Evolutionary conservation across 2,329 filamentous ascomycete genomes (phyloP).

Genomic region (Sporothrix pseudoabietina): DNA sequence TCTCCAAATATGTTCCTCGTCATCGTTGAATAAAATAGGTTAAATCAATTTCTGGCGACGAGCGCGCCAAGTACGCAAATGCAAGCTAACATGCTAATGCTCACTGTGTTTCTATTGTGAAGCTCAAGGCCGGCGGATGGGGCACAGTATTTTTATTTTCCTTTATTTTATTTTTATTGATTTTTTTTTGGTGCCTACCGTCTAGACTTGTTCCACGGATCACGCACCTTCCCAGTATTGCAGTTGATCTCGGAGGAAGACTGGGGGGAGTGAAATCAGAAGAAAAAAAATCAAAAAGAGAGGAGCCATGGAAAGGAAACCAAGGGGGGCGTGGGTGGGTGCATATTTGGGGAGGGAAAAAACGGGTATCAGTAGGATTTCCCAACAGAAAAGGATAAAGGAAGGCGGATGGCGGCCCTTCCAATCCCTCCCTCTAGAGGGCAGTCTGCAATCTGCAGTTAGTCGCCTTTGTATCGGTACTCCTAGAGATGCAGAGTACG

Average conservation of each 20-base stretch:
- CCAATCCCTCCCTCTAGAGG: neutral
- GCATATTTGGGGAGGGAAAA: neutral
- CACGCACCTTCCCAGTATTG: neutral
- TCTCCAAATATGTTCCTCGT: neutral
- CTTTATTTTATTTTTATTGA: neutral
- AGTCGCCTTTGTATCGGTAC: constrained; percentile 10
- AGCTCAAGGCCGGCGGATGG: neutral
- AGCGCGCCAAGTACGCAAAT: neutral
- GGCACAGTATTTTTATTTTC: neutral
- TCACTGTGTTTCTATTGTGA: neutral
- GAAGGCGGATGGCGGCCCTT: neutral
- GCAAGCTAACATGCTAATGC: neutral
- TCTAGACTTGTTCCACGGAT: neutral
- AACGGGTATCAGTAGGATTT: neutral
- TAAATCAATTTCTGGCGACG: neutral
- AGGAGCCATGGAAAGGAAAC: neutral
- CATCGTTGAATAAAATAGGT: neutral
- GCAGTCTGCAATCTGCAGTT: neutral
- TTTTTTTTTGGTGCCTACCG: neutral
- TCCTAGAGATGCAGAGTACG: neutral
- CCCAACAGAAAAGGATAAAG: neutral
- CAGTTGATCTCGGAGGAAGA: constrained; percentile 25
- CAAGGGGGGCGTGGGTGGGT: neutral
- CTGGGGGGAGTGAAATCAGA: neutral
- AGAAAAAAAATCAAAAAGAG: too few species aligned